Percentiles rank a stretch among this genome's conserved stretches.
These are phyloP conservation scores for Posidonia australis DNA, from an alignment of 106 monocot species.

Conservation along the genomic window DNA sequence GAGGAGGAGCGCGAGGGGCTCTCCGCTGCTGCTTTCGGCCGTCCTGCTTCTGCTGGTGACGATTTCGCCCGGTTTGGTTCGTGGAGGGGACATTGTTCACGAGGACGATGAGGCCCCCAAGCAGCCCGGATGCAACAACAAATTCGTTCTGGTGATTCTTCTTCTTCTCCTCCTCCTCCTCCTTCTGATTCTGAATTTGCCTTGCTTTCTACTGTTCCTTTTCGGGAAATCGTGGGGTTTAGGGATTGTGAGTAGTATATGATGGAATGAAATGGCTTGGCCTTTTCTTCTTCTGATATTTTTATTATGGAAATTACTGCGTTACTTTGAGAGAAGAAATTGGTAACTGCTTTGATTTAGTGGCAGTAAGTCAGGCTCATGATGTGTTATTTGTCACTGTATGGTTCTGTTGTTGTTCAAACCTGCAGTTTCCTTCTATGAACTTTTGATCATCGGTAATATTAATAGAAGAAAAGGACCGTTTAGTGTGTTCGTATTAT, in stretches of 20 bases:
- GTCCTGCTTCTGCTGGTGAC: neutral
- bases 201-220: too few species aligned
- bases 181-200: neutral
- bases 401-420: too few species aligned
- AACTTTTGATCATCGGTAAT: too few species aligned
- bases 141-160: conserved; percentile 26
- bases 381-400: too few species aligned
- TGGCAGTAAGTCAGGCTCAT: too few species aligned
- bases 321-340: too few species aligned
- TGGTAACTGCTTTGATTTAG: too few species aligned
- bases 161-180: neutral
- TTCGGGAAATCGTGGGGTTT: neutral
- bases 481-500: too few species aligned
- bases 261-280: neutral
- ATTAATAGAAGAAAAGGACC: too few species aligned
- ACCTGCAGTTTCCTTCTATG: too few species aligned
- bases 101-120: conserved; percentile 31
- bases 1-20: neutral
- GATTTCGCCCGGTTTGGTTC: conserved; percentile 1
- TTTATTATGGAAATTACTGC: neutral
- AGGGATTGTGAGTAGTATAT: too few species aligned
- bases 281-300: neutral
- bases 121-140: conserved; percentile 37
- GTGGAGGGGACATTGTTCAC: conserved; percentile 40
- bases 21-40: neutral